Evolutionary conservation across 352 stramenopile species (phyloP).

Genomic region (Globisporangium ultimum): DNA sequence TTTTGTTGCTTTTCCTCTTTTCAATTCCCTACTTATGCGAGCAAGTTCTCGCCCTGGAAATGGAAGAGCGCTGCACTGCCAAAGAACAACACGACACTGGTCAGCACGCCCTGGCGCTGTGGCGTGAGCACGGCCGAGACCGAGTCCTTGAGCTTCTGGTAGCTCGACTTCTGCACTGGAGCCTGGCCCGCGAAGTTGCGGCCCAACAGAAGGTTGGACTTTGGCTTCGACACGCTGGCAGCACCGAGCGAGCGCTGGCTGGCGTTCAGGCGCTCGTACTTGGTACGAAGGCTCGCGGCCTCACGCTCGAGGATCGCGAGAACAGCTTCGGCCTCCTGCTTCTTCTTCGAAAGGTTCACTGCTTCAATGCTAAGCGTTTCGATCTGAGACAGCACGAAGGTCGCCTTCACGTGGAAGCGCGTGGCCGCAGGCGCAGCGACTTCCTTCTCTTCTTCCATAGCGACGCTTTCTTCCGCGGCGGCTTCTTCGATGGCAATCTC

Average conservation of each 20-base stretch:
- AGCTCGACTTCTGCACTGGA: conserved; percentile 53
- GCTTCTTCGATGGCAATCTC: conserved; percentile 17
- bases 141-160: conserved; percentile 64
- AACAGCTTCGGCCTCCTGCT: conserved; percentile 70
- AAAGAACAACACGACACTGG: conserved; percentile 75
- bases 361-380: conserved; percentile 73
- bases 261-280: conserved; percentile 80
- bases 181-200: conserved; percentile 41
- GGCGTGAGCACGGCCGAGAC: conserved; percentile 57
- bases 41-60: conserved; percentile 80
- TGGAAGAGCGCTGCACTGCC: conserved; percentile 75
- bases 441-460: conserved; percentile 7
- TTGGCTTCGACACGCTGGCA: conserved; percentile 58
- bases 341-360: conserved; percentile 73
- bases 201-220: conserved; percentile 47
- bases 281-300: conserved; percentile 66
- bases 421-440: conserved; percentile 24
- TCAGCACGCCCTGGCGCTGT: conserved; percentile 69
- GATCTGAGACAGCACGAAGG: conserved; percentile 70
- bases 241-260: conserved; percentile 64
- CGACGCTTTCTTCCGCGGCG: conserved; percentile 2
- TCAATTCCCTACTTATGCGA: conserved; percentile 37
- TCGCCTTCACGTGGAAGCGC: conserved; percentile 69
- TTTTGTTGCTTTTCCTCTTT: background rate
- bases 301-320: conserved; percentile 70